These are phyloP conservation scores for Bothriochloa decipiens DNA, from an alignment of 176 grass and related monocot genomes.

Conservation along the genomic window DNA sequence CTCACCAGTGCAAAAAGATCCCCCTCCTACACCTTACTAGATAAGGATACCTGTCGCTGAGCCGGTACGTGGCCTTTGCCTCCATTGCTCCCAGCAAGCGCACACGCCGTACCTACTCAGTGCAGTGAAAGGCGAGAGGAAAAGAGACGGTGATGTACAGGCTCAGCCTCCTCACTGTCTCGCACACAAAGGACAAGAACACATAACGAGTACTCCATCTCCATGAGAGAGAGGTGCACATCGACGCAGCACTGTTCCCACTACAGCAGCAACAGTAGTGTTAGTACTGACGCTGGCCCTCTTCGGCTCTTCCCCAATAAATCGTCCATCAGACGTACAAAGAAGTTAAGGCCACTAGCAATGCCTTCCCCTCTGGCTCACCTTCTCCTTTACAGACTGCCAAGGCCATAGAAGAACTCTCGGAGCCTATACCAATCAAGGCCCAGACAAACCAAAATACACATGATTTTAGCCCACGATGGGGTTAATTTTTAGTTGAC, in stretches of 20 bases:
- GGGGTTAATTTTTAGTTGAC: slow-evolving; percentile 42
- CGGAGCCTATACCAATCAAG: slow-evolving; percentile 59
- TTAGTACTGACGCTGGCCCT: slow-evolving; percentile 51
- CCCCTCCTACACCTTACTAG: slow-evolving; percentile 54
- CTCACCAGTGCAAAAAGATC: slow-evolving; percentile 46
- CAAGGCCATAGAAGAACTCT: slow-evolving; percentile 65
- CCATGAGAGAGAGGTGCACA: slow-evolving; percentile 27
- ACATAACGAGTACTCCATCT: slow-evolving; percentile 34
- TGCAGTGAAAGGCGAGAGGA: slow-evolving; percentile 52
- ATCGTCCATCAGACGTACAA: slow-evolving; percentile 68
- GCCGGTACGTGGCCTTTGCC: slow-evolving; percentile 42
- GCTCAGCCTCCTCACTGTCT: slow-evolving; percentile 23
- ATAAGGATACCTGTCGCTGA: slow-evolving; percentile 52
- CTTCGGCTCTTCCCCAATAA: slow-evolving; percentile 42
- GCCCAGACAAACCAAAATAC: slow-evolving; percentile 60
- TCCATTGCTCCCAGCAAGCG: slow-evolving; percentile 51
- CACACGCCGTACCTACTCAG: slow-evolving; percentile 48
- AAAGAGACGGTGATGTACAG: slow-evolving; percentile 26
- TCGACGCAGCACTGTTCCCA: slow-evolving; percentile 45
- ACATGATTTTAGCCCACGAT: slow-evolving; percentile 50
- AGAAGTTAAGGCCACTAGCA: slow-evolving; percentile 54
- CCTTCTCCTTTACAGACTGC: slow-evolving; percentile 62
- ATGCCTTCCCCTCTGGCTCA: slow-evolving; percentile 33
- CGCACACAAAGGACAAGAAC: slow-evolving; percentile 53
- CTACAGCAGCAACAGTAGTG: slow-evolving; percentile 47